phyloP scores from a whole-genome alignment of 1,284 basidiomycete species.

The Rhodotorula sp. region DNA sequence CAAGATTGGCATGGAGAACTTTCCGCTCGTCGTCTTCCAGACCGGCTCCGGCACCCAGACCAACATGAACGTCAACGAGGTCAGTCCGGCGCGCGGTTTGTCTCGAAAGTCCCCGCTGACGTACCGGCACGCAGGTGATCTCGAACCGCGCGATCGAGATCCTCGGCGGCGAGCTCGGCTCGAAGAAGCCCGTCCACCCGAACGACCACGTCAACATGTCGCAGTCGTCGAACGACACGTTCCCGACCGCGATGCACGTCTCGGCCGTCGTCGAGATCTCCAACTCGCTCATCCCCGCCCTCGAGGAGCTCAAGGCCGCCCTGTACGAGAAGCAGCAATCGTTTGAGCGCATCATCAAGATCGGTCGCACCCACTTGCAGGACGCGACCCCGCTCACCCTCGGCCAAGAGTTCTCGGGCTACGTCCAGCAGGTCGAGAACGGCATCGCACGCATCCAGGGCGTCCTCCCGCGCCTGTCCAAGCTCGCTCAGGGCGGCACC shows the following conservation, averaged over 20 bases:
- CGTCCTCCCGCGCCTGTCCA: conserved; percentile 79
- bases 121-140: conserved; percentile 70
- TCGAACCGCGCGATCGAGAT: conserved; percentile 98
- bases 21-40: conserved; percentile 98
- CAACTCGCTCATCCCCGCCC: conserved; percentile 76
- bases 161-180: conserved; percentile 90
- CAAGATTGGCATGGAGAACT: conserved; percentile 82
- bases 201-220: conserved; percentile 99
- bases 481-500: conserved; percentile 96
- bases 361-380: conserved; percentile 95
- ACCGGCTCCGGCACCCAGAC: conserved; percentile 98
- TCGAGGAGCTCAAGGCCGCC: conserved; percentile 77
- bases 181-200: conserved; percentile 96
- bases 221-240: conserved; percentile 99
- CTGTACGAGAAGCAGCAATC: conserved; percentile 75
- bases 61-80: conserved; percentile 99
- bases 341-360: conserved; percentile 94
- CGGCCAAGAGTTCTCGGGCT: conserved; percentile 98
- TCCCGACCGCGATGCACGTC: conserved; percentile 99
- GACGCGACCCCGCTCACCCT: conserved; percentile 97
- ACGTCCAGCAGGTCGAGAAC: conserved; percentile 90
- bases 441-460: conserved; percentile 82
- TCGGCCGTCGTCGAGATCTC: conserved; percentile 89
- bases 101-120: background rate
- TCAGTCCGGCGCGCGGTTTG: conserved; percentile 41